Evolutionary conservation across 352 stramenopile genomes (phyloP), one percentile per base, ranked within the genome.

Genomic region (Pythium phragmiticola): DNA sequence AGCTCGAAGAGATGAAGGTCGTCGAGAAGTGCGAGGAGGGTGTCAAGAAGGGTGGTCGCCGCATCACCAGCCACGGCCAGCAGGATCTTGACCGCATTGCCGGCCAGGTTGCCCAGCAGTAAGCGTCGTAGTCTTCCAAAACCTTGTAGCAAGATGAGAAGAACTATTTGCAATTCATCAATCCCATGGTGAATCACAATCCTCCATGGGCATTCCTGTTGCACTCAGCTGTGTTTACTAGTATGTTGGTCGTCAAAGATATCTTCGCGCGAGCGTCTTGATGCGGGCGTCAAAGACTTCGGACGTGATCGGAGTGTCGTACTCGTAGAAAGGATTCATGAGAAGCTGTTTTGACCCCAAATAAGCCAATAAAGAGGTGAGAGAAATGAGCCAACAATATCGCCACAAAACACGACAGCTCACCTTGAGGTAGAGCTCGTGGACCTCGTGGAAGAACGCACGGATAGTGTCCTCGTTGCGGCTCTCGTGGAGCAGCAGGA

Each of bases 41-140:
- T 64, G 84, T 93, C 37, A 95, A 96, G 73, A 97, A 97, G 72
- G 96, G 95, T 61, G 97, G 97, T 67, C 91, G 97, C 64, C 85
- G 88, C 74, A 98, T 99, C 73, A 96, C 95, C 43, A 92, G 89
- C 68, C 96, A 98, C 73, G 97, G 97, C 80, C 97, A 99, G 84
- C 96, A 99, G 81, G 97, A 99, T 89, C 83, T 99, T 64, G 97
- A 99, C 83, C 96, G 96, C 84, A 99, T 99, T 76, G 97, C 97
- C 60, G 95, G 95, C 74, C 88, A 96, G 80, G 94, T 99, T 41
- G 78, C 88, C 63, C 83, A 83, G 48, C 81, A 78, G 77, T 94
- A 94, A 90, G 69, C 54, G 61, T 75, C 65, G 55, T 74, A 57
- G 67, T 63, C 55, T 65, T 63, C 53, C 60, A 61, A 50, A 39